Evolutionary conservation across 2,329 filamentous ascomycete genomes (phyloP), one percentile per base, ranked within the genome.

Genomic region (Fusarium gaditjirri): DNA sequence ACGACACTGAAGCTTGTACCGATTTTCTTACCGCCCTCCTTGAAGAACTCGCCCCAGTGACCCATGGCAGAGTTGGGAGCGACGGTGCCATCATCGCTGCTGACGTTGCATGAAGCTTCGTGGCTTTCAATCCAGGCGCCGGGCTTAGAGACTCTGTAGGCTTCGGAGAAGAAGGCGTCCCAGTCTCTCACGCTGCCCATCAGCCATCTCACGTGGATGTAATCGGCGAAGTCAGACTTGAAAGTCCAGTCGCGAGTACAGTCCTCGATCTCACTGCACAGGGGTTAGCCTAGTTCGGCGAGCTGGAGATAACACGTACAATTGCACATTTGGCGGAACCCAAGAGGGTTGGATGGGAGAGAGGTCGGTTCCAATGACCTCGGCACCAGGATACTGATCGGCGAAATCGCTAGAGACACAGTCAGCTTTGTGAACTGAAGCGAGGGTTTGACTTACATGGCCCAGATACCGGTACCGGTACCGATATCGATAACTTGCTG

Each of bases 401-500:
- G 82, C 78, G 29, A 82, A 78, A 65, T 89, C 29, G 29, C 29
- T 29, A 29, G 29, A 29, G 29, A 29, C 29, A 4, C 12, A 8
- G 14, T 35, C 13, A 35, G 33, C 2, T 35, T 8, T 14, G 14
- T 35, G 6, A 5, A 35, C 14, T 35, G 13, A 35, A 35, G 33
- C 25, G 16, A 23, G 60, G 11, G 17, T 60, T 21, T 21, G 10
- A 39, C 38, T 85, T 68, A 77, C 77, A 75, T 79, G 5, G 87
- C 85, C 88, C 86, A 89, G 60, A 88, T 74, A 2, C 88, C 88
- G 2, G 87, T 87, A n/a, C 88, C 89, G 10, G 87, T 89, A 35
- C 87, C 86, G 25, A 89, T 81, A 63, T 88, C 86, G 11, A 89
- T 78, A 5, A 73, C 68, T 56, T 56, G 68, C 72, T 74, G 21